Evolutionary conservation across 495 filamentous ascomycete genomes (phyloP).

Genomic region (Penicillium maclennaniae): DNA sequence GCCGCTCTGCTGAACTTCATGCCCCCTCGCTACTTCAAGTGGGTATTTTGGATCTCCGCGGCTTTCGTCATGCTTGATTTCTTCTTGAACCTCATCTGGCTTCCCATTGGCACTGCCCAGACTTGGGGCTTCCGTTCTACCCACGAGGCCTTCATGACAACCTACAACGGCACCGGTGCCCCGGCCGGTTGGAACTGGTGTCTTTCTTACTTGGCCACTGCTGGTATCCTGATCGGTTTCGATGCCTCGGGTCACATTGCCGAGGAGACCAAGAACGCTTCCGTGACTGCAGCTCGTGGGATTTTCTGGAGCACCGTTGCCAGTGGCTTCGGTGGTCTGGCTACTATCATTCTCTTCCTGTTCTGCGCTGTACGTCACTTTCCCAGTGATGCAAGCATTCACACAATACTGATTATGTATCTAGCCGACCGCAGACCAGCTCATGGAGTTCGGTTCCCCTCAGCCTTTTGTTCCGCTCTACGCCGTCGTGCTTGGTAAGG

Average conservation of each 20-base stretch:
- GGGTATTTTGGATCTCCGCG: slow-evolving; percentile 48
- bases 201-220: slow-evolving; percentile 54
- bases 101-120: slow-evolving; percentile 50
- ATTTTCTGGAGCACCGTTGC: slow-evolving; percentile 55
- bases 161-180: slow-evolving; percentile 54
- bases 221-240: slow-evolving; percentile 56
- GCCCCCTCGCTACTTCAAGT: slow-evolving; percentile 41
- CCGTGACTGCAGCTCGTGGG: slow-evolving; percentile 48
- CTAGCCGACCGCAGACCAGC: slow-evolving; percentile 35
- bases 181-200: slow-evolving; percentile 57
- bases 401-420: slow-evolving; percentile 2
- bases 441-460: slow-evolving; percentile 45
- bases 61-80: slow-evolving; percentile 51
- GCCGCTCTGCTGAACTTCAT: slow-evolving; percentile 44
- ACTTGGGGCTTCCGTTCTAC: slow-evolving; percentile 54
- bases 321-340: slow-evolving; percentile 47
- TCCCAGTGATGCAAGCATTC: neutral
- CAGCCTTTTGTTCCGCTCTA: slow-evolving; percentile 54
- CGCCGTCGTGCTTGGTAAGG: slow-evolving; percentile 47
- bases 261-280: slow-evolving; percentile 56
- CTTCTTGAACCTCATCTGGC: slow-evolving; percentile 53
- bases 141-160: slow-evolving; percentile 54
- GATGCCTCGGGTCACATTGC: slow-evolving; percentile 55
- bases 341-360: slow-evolving; percentile 52
- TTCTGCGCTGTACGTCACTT: slow-evolving; percentile 46